Conservation (phyloP, 257 asterid genomes). For the Ilex aquifolium region DNA sequence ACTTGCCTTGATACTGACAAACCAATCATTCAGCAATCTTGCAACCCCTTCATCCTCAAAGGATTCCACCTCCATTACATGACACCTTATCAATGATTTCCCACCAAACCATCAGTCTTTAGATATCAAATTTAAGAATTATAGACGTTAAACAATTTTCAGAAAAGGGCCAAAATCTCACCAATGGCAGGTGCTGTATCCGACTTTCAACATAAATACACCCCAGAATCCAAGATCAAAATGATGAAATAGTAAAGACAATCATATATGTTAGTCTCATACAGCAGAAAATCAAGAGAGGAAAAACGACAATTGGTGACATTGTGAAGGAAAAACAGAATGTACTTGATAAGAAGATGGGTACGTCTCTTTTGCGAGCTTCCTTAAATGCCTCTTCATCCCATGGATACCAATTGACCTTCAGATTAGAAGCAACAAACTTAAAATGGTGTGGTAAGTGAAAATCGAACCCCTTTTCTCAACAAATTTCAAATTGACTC, state of each 20-base stretch:
- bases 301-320: neutral
- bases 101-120: neutral
- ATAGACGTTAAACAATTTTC: neutral
- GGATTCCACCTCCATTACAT: constrained; percentile 98
- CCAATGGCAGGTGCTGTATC: constrained; percentile 99
- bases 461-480: neutral
- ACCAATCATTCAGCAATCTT: constrained; percentile 79
- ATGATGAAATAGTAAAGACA: neutral
- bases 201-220: constrained; percentile 58
- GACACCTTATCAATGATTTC: constrained; percentile 57
- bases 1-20: constrained; percentile 81
- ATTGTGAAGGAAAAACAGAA: constrained; percentile 1
- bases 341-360: constrained; percentile 83
- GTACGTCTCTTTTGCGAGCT: constrained; percentile 83
- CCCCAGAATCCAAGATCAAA: constrained; percentile 10
- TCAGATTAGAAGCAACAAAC: neutral
- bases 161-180: constrained; percentile 24
- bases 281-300: neutral
- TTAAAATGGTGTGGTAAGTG: neutral
- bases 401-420: constrained; percentile 99
- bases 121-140: neutral
- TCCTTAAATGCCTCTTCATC: constrained; percentile 88
- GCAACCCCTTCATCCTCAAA: constrained; percentile 83
- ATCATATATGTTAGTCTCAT: neutral
- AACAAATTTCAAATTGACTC: neutral